Evolutionary conservation across 1,284 basidiomycete genomes (phyloP), one percentile per base, ranked within the genome.

Genomic region (Apiotrichum veenhuisii): DNA sequence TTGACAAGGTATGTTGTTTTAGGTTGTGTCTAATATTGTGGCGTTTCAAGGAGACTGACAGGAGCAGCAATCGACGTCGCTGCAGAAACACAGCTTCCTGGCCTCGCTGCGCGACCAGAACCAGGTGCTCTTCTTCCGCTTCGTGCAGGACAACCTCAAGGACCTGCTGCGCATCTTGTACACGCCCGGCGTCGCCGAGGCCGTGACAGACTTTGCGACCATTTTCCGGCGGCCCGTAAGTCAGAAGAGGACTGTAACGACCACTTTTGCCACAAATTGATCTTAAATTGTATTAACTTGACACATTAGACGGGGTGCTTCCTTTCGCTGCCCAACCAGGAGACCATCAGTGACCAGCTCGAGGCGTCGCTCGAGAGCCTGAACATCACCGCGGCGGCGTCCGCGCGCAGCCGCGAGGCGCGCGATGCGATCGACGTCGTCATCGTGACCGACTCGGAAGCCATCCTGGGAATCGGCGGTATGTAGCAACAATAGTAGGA

Each of bases 371-470:
- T 78, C 14, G 54, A 64, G 52, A 74, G 75, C 47, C 58, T 77
- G 52, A 77, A 77, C 65, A 64, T 74, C 44, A 74, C 88, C 55
- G 82, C 85, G 57, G 85, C 86, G 62, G 86, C 88, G 63, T 79
- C 87, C 10, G 85, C 86, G 62, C 82, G 85, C 65, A 83, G 81
- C 0, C 78, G 78, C 34, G 83, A 83, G 23, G 78, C 83, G 11
- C 78, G 86, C 30, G 82, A 89, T 45, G 71, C 73, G 33, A 77
- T 78, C 50, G 78, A 89, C 60, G 78, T 91, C 26, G 80, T 91
- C 50, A 88, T 92, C 34, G 87, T 86, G 54, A 88, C 88, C 0
- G 90, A 93, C 70, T 84, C 86, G 5, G 89, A 91, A 69, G 87
- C 87, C 2, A 91, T 91, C 58, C 78, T 91, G 3, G 89, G 89